Conservation (phyloP, 2,329 filamentous ascomycete species). For the Myriosclerotinia scirpicola region DNA sequence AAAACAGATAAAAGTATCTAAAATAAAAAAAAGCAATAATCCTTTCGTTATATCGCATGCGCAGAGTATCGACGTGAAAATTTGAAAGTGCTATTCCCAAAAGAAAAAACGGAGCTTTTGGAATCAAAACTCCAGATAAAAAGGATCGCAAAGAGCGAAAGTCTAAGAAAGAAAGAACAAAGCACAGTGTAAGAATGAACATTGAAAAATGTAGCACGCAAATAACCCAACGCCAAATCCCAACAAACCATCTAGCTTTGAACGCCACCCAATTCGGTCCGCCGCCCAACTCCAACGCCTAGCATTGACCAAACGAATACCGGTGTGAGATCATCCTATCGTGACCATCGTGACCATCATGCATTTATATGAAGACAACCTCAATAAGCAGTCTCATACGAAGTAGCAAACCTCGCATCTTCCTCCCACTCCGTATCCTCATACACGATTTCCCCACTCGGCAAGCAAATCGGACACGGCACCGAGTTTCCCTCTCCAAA, state of each 20-base stretch:
- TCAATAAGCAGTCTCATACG: constrained; percentile 2
- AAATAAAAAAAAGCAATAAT: neutral
- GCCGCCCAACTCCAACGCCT: neutral
- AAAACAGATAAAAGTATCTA: neutral
- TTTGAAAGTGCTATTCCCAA: neutral
- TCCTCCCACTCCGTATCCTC: neutral
- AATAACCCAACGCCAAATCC: neutral
- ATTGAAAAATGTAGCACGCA: neutral
- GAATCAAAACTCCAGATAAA: neutral
- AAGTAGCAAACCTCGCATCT: neutral
- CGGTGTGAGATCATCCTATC: neutral
- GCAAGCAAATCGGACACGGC: constrained; percentile 16
- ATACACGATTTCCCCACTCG: neutral
- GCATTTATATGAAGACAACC: neutral
- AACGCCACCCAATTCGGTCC: neutral
- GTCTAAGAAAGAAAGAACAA: neutral
- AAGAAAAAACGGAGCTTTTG: neutral
- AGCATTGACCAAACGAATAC: no score
- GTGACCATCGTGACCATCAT: neutral
- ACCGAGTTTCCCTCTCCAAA: neutral
- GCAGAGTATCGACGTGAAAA: neutral
- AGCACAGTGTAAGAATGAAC: neutral
- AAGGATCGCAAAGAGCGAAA: no score
- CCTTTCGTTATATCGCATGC: neutral
- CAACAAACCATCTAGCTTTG: neutral